phyloP scores from a whole-genome alignment of 2,329 filamentous ascomycete genomes.

The Botrytis medusae region DNA sequence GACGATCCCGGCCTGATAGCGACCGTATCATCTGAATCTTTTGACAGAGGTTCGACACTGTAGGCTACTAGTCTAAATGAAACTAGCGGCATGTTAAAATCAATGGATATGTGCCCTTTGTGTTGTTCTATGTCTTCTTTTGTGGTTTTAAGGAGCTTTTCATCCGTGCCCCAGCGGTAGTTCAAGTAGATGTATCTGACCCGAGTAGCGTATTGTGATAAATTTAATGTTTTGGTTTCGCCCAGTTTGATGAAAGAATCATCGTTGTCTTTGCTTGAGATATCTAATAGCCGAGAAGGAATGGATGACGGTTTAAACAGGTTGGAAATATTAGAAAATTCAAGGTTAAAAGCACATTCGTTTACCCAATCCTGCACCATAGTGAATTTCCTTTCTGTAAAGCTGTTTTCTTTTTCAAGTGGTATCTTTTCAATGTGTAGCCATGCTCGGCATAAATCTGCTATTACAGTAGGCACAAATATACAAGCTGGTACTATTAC shows the following conservation, averaged over 20 bases:
- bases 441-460: not conserved
- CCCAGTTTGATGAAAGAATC: not conserved
- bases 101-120: not conserved
- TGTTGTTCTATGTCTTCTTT: not conserved
- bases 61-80: not conserved
- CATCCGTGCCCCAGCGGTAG: not conserved
- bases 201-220: not conserved
- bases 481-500: not conserved
- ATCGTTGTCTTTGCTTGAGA: not conserved
- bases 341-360: not conserved
- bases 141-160: not conserved
- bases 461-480: not conserved
- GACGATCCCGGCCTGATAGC: not conserved
- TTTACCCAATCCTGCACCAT: not conserved
- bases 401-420: not conserved
- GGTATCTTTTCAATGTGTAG: not conserved
- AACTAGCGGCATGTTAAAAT: not conserved
- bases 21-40: not conserved
- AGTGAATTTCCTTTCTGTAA: not conserved
- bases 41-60: not conserved
- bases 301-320: not conserved
- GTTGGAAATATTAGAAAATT: not conserved
- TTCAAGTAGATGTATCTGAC: not conserved
- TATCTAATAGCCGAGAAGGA: not conserved
- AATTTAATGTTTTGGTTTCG: not conserved